Conservation (phyloP, 176 grass and related monocot genomes). For the Musa schizocarpa region DNA sequence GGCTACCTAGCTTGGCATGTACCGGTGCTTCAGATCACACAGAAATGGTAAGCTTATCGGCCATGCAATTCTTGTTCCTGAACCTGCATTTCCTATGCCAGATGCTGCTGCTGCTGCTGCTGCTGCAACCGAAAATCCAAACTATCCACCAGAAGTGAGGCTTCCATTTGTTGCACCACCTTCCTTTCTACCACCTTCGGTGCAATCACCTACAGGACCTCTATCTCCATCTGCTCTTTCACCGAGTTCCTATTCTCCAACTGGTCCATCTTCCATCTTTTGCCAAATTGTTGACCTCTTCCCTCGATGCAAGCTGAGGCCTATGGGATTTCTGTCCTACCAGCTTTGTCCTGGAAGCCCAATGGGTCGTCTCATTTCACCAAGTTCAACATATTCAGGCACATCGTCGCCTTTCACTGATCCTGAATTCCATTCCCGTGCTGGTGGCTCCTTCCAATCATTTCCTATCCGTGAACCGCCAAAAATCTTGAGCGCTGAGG, state of each 20-base stretch:
- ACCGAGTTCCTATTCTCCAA: conserved; percentile 47
- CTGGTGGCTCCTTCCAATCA: conserved; percentile 24
- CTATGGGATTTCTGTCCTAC: conserved; percentile 37
- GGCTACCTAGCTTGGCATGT: conserved; percentile 54
- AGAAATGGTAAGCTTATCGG: conserved; percentile 60
- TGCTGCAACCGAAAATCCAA: conserved; percentile 35
- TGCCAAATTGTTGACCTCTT: conserved; percentile 76
- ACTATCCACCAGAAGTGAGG: conserved; percentile 39
- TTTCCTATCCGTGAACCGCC: conserved; percentile 43
- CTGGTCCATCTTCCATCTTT: conserved; percentile 53
- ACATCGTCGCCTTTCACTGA: conserved; percentile 64
- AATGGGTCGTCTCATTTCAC: conserved; percentile 62
- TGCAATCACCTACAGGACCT: conserved; percentile 56
- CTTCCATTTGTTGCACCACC: conserved; percentile 82
- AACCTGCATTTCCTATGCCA: conserved; percentile 42
- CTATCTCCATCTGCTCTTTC: conserved; percentile 48
- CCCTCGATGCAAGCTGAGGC: conserved; percentile 38
- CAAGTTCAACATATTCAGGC: conserved; percentile 66
- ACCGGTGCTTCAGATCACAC: conserved; percentile 89
- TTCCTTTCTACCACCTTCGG: conserved; percentile 73
- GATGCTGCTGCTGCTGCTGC: conserved; percentile 20
- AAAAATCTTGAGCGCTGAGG: conserved; percentile 52
- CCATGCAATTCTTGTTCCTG: conserved; percentile 64
- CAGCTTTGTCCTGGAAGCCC: conserved; percentile 72
- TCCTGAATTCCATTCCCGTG: conserved; percentile 30